Base-by-base conservation (phyloP, 2,329 filamentous ascomycete genomes). In the Beauveria brongniartii region DNA sequence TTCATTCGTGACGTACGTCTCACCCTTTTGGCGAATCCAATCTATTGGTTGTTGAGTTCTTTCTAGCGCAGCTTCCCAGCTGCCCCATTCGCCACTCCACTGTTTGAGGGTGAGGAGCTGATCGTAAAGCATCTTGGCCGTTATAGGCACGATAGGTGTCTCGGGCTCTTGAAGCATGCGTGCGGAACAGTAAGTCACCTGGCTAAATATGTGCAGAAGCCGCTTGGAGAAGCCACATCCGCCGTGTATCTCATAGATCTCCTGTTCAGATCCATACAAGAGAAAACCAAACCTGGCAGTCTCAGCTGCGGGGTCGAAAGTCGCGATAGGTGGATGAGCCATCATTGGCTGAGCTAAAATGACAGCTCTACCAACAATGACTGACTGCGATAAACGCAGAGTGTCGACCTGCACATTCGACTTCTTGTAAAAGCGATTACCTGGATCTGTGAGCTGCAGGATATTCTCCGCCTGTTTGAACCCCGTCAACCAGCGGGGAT, bases 151-250 rank as follows among this genome's bases (percentile, higher is more conserved):
- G 6, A 74, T 65, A 9, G 65, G 63, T 54, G 66, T 73, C 18
- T 69, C 67, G 1, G 66, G 67, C 20, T 75, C 70, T 52, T 75
- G 72, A 37, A 69, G 65, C 30, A 75, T 55, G 12, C 71, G 68
- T 5, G 73, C 69, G 22, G 73, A 68, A 41, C 72, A 69, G 58
- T 72, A 73, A 5, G 75, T 75, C 37, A 77, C 71, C 50, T 75
- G 73, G 46, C 72, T 72, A 47, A 77, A 67, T 12, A 66, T 67
- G 52, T 75, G 70, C 24, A 77, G 67, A 4, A 77, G 65, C 46
- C 70, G 73, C 56, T 74, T 75, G 0, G 74, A 77, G 60, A 77
- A 77, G 10, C 75, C 75, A 52, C 74, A 77, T 0, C 73, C 74
- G 9, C 75, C 75, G 51, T 77, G 75, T 4, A 77, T 74, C 56